Percentiles rank a stretch among this genome's conserved stretches.
Conservation (phyloP, 495 filamentous ascomycete genomes). For the Letharia columbiana region DNA sequence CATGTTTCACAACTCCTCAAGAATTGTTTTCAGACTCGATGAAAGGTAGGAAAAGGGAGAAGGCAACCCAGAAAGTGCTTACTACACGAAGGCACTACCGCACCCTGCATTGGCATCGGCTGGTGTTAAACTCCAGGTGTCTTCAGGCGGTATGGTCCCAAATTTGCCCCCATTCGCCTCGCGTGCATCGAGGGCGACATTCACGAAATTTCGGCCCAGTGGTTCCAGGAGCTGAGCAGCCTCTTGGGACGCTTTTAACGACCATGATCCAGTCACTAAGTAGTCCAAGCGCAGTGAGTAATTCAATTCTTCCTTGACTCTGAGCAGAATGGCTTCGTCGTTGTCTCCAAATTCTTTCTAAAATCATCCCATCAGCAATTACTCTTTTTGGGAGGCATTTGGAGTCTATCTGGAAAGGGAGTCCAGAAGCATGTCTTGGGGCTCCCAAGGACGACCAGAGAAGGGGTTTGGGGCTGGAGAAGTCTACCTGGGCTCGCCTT, state of each 20-base stretch:
- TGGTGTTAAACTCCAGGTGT: constrained; percentile 66
- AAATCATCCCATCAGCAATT: too few relatives aligned
- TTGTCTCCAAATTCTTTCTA: constrained; percentile 31
- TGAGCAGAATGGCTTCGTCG: constrained; percentile 48
- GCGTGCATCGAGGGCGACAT: constrained; percentile 65
- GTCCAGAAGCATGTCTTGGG: too few relatives aligned
- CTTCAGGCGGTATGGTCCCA: constrained; percentile 67
- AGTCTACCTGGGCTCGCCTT: constrained; percentile 25
- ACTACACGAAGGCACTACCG: constrained; percentile 66
- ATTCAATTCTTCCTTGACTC: constrained; percentile 53
- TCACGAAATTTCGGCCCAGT: constrained; percentile 51
- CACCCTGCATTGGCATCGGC: constrained; percentile 31
- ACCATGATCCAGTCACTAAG: constrained; percentile 89
- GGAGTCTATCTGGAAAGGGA: too few relatives aligned
- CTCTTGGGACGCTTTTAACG: constrained; percentile 83
- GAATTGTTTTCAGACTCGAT: too few relatives aligned
- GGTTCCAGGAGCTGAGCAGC: constrained; percentile 65
- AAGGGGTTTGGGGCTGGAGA: too few relatives aligned
- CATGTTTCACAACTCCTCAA: background rate
- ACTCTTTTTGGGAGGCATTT: too few relatives aligned
- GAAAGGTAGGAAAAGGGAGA: too few relatives aligned
- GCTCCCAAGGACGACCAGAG: too few relatives aligned
- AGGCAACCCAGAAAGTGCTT: too few relatives aligned
- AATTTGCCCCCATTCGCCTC: constrained; percentile 75
- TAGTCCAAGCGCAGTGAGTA: constrained; percentile 74